Evolutionary conservation across 495 filamentous ascomycete species (phyloP).

Genomic region (Hypomontagnella submonticulosa): DNA sequence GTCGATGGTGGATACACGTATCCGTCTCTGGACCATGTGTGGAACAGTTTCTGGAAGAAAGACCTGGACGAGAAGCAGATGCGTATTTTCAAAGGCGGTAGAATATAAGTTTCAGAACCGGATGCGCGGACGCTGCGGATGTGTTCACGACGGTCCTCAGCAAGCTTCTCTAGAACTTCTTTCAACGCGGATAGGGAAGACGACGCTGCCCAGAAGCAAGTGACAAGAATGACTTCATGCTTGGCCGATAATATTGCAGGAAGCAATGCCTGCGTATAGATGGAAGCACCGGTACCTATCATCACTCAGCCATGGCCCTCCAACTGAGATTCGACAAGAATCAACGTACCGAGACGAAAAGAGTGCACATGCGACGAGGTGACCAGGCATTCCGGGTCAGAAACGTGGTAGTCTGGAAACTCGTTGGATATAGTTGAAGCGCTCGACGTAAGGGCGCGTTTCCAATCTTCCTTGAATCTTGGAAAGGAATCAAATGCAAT

Average conservation of each 20-base stretch:
- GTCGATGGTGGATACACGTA: constrained; percentile 64
- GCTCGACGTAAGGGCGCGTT: constrained; percentile 15
- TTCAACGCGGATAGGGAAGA: constrained; percentile 60
- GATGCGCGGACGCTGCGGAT: constrained; percentile 33
- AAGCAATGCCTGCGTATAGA: constrained; percentile 63
- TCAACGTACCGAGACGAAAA: constrained; percentile 64
- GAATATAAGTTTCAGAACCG: constrained; percentile 7
- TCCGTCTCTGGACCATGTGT: constrained; percentile 65
- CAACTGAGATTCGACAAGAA: not conserved
- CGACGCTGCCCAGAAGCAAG: constrained; percentile 80
- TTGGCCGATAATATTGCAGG: constrained; percentile 66
- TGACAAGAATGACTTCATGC: constrained; percentile 74
- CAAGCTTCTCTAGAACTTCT: constrained; percentile 63
- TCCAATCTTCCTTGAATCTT: constrained; percentile 39
- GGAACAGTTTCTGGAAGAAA: constrained; percentile 74
- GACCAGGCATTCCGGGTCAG: constrained; percentile 52
- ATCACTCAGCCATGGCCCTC: not conserved
- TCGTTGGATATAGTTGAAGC: constrained; percentile 26
- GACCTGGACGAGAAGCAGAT: constrained; percentile 76
- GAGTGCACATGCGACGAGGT: constrained; percentile 57
- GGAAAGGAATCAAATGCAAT: constrained; percentile 20
- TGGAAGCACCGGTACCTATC: constrained; percentile 54
- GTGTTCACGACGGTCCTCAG: constrained; percentile 49
- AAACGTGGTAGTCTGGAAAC: constrained; percentile 48
- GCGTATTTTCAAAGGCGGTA: constrained; percentile 57